Base-by-base conservation (phyloP, 257 asterid genomes). In the Agastache rugosa region DNA sequence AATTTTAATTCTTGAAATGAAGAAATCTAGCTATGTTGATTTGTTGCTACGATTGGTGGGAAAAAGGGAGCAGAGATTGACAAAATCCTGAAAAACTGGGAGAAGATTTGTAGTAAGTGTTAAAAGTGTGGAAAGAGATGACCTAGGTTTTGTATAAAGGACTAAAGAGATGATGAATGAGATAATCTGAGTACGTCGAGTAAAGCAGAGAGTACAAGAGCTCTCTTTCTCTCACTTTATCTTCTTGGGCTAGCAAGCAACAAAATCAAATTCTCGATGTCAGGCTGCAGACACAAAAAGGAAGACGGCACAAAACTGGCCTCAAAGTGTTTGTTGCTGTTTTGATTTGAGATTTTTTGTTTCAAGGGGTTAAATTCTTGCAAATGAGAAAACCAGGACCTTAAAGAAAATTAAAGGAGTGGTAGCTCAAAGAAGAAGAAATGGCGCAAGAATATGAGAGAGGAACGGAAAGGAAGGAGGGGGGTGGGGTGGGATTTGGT, bases 111-210 rank as follows among this genome's bases (percentile, higher is more conserved):
- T 11, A 29, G 51, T 8, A 4, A 27, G 14, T 45, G 59, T 1
- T 19, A 15, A 56, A 71, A 71, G 67, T 39, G 42, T 2, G 16
- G 54, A 19, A 73, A 15, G 16, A 16, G 29, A 39, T 23, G 31
- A 75, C 55, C 75, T 75, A 67, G 74, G 62, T 75, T 55, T 75
- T 75, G 31, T 44, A 75, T 44, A 75, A 75, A 75, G 67, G 50
- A 3, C 1, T 53, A 54, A 25, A 65, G 67, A 55, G 60, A 54
- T n/a, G 44, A 39, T n/a, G 44, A 39, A 10, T 8, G 11, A 8
- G 2, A 7, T 37, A 8, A 37, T 29, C 34, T 23, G 45, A 2
- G 73, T 74, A 31, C 50, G 35, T 25, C 31, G 0, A 53, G 66
- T 25, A 20, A 73, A 73, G 77, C 54, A 8, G 22, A 39, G 55